Percentiles rank a stretch among this genome's conserved stretches.
These are phyloP conservation scores for Phaeosphaeriaceae sp. DNA, from an alignment of 2,329 filamentous ascomycete species.

Conservation along the genomic window DNA sequence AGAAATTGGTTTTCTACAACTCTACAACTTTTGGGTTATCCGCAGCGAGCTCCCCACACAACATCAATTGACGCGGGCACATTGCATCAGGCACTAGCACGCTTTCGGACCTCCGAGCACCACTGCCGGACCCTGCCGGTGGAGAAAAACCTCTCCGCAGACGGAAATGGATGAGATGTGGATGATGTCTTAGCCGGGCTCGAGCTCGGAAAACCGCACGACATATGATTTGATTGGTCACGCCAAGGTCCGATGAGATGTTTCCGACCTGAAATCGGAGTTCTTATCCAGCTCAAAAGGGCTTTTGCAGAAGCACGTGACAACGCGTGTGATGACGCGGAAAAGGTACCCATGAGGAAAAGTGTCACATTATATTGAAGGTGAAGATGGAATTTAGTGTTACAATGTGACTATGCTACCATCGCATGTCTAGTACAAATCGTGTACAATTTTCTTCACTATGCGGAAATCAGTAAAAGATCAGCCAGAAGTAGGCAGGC, in stretches of 20 bases:
- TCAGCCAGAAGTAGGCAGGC: neutral
- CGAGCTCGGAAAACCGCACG: slow-evolving; percentile 19
- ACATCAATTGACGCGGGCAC: slow-evolving; percentile 23
- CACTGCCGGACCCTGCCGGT: slow-evolving; percentile 44
- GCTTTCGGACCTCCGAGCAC: slow-evolving; percentile 32
- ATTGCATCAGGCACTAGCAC: slow-evolving; percentile 33
- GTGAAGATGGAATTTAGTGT: neutral
- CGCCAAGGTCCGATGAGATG: neutral
- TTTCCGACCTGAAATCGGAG: slow-evolving; percentile 13
- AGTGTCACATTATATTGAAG: neutral
- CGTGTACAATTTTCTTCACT: slow-evolving; percentile 46
- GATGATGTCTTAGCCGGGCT: slow-evolving; percentile 37
- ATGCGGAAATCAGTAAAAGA: slow-evolving; percentile 9
- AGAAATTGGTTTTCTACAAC: slow-evolving; percentile 13
- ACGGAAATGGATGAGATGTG: slow-evolving; percentile 13
- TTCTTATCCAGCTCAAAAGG: slow-evolving; percentile 23
- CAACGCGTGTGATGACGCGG: neutral
- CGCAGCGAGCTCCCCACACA: slow-evolving; percentile 42
- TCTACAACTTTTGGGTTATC: slow-evolving; percentile 28
- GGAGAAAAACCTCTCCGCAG: slow-evolving; percentile 36
- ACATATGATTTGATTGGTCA: slow-evolving; percentile 22
- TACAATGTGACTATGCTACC: neutral
- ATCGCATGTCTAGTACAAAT: slow-evolving; percentile 32
- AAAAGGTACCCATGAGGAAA: neutral
- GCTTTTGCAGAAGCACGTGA: neutral